Base-by-base conservation (phyloP, 169 alveolate genomes). In the Plasmodium knowlesi region DNA sequence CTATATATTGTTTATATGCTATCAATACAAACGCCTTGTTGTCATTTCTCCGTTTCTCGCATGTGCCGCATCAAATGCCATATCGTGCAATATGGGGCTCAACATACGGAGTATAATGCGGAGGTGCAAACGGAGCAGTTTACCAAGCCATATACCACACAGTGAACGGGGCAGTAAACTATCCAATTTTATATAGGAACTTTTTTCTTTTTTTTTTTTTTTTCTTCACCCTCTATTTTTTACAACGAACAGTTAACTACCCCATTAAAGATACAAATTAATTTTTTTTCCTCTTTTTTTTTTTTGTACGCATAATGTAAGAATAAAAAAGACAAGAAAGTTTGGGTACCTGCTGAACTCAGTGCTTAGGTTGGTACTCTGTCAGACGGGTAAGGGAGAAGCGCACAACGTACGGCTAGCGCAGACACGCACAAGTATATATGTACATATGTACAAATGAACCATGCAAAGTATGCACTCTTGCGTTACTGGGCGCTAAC, bases 191-290 rank as follows among this genome's bases (percentile, higher is more conserved):
- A 67, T 67, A 67, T 67, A 67, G 76, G n/a, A 67, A 67, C 41
- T 4, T 67, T 61, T 61, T 61, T n/a, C n/a, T n/a, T 61, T 61
- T 25, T 61, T 25, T 10, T 9, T 25, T 67, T 67, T 25, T 67
- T 67, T 67, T 67, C n/a, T 19, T 67, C 76, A 67, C 76, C 76
- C 76, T 25, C 37, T 67, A 67, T 67, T 67, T 67, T 67, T 67
- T 67, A 67, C 37, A 3, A 25, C 41, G 76, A 67, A 67, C 39
- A 67, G n/a, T 67, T 25, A 67, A 67, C 76, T n/a, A 67, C 28
- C 37, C 76, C 76, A 67, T 67, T 67, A 67, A 25, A 67, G 14
- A 22, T 28, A 67, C 76, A 67, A 67, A 67, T 67, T 67, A 67
- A 67, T 16, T 67, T 25, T 67, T 61, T 25, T 67, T 28, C 76